phyloP scores from a whole-genome alignment of 345 rosid species.

The Rhodamnia rubescens region DNA sequence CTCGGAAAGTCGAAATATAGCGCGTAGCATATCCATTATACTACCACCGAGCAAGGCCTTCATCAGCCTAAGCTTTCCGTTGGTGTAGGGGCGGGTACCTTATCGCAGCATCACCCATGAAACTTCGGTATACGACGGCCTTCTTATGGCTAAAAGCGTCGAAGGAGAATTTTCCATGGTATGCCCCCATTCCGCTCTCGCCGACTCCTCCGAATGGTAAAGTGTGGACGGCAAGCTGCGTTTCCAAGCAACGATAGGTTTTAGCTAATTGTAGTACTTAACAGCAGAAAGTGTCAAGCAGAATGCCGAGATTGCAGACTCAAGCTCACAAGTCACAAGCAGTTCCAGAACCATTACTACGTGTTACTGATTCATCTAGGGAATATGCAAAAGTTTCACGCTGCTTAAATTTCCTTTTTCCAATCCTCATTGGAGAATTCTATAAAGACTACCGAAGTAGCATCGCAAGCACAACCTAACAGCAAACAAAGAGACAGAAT shows the following conservation, averaged over 20 bases:
- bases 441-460: background rate
- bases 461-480: background rate
- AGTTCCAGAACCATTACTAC: background rate
- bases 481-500: background rate
- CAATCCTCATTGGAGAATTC: background rate
- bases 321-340: background rate
- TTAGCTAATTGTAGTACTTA: background rate
- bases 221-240: slow-evolving; percentile 55
- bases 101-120: slow-evolving; percentile 42
- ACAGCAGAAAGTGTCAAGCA: background rate
- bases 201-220: slow-evolving; percentile 97
- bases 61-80: slow-evolving; percentile 43
- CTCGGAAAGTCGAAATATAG: slow-evolving; percentile 36
- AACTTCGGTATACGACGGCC: slow-evolving; percentile 63
- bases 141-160: slow-evolving; percentile 96
- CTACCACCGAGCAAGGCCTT: slow-evolving; percentile 48
- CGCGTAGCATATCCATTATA: slow-evolving; percentile 32
- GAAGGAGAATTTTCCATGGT: slow-evolving; percentile 94
- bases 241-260: background rate
- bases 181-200: slow-evolving; percentile 83
- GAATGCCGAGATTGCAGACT: background rate
- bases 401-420: background rate
- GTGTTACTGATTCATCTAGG: background rate
- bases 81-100: slow-evolving; percentile 81
- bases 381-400: background rate